Base-by-base conservation (phyloP, 2,329 filamentous ascomycete species). In the Fusarium napiforme region DNA sequence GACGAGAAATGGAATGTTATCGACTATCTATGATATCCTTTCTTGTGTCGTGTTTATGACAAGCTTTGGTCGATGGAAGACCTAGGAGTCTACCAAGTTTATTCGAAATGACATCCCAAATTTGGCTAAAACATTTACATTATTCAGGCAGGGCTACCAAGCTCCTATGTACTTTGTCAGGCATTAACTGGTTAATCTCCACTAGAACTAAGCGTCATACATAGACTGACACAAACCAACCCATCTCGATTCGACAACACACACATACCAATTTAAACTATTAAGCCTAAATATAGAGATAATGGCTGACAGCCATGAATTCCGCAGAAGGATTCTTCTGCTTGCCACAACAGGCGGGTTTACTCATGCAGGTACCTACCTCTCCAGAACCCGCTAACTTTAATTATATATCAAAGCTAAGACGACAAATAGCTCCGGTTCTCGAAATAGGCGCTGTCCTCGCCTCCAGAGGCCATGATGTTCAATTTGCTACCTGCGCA, bases 401-500 rank as follows among this genome's bases (percentile, higher is more conserved):
- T 23, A 23, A 23, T 10, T 11, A 9, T 18, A 30, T 9, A n/a
- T 23, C 45, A n/a, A 26, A 55, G 46, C 63, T 70, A 53, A 76
- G 57, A 32, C 5, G 4, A 10, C 21, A 55, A 55, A 12, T 45
- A 81, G 82, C 79, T 5, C 81, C 81, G 3, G 74, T 84, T 10
- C 77, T 83, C 21, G 81, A 84, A 60, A 76, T 83, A 37, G 80
- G 79, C 26, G 71, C 75, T 15, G 75, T 80, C 1, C 78, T 83
- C 18, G 75, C 81, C 28, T 64, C 77, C 12, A 78, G 82, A 34
- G 80, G 83, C 26, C 79, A 83, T 62, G 72, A 63, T 12, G 73
- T 85, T 58, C 79, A 82, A 23, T 84, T 85, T 39, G 82, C 82
- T 26, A 84, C 83, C 2, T 77, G 80, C 36, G 64, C 78, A 12